Base-by-base conservation (phyloP, 257 asterid species). In the Solanum phureja region DNA sequence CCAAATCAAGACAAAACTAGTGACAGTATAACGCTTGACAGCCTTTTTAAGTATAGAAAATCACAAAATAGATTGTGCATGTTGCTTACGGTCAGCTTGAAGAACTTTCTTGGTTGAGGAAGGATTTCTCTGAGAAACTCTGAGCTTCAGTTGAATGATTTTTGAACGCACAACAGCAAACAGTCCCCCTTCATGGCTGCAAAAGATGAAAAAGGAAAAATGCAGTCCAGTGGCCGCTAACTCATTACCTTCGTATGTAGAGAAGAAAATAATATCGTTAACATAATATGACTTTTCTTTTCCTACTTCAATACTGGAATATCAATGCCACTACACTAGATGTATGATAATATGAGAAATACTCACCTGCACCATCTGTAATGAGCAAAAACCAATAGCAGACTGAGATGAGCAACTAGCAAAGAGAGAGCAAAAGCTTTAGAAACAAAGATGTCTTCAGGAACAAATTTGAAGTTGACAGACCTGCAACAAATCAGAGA, bases 181-280 rank as follows among this genome's bases (percentile, higher is more conserved):
- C 33, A 96, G 84, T 71, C 99, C 99, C 68, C 94, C 98, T 90
- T 94, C 98, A 62, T 93, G 96, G 91, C 99, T 96, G 96, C 88
- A 87, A 84, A 87, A 85, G 85, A 69, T 58, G 75, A 31, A 90
- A 31, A 77, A 37, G 87, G 52, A 44, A 13, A 44, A 79, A 24
- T 44, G 66, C 64, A 79, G 64, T 12, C 38, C 85, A 79, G 44
- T 40, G 52, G 46, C 60, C 21, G 34, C 18, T 40, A 46, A 74
- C 49, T 79, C 23, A 44, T 79, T 38, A 44, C 38, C 38, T 27
- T 4, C 0, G 66, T 4, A 18, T 42, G 38, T 44, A 1, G 19
- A 81, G 84, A 72, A 79, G 66, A 44, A 37, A 76, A 38, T 76
- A 7, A 11, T n/a, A 76, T 23, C 1, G 6, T 23, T 76, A 40